phyloP scores from a whole-genome alignment of 192 early-diverging fungal genomes.

The Chytriomyces sp. region DNA sequence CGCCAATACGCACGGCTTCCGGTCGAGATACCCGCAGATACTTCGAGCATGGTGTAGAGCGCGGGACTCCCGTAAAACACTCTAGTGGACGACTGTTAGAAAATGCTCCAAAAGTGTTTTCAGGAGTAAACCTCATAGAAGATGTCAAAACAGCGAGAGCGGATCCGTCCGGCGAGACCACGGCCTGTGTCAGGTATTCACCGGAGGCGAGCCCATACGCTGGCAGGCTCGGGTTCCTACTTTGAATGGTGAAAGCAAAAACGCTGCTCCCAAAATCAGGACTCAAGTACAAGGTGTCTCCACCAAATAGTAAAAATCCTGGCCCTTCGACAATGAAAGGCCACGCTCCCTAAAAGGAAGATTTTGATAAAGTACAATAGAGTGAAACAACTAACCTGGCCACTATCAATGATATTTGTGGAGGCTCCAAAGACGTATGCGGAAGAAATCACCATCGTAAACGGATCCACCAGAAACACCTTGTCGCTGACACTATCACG shows the following conservation, averaged over 20 bases:
- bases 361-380: neutral
- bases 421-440: neutral
- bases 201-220: neutral
- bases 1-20: neutral
- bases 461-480: constrained; percentile 2
- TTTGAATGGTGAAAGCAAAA: constrained; percentile 13
- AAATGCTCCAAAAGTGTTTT: neutral
- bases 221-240: constrained; percentile 5
- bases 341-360: constrained; percentile 4
- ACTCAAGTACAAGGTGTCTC: constrained; percentile 21
- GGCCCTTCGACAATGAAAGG: constrained; percentile 1
- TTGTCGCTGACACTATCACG: neutral
- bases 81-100: neutral
- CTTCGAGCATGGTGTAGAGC: constrained; percentile 2
- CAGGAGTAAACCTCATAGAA: neutral
- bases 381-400: neutral
- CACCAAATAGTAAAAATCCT: constrained; percentile 8
- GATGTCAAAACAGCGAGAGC: constrained; percentile 15
- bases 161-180: constrained; percentile 2
- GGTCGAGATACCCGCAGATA: constrained; percentile 9
- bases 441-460: neutral
- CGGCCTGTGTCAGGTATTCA: constrained; percentile 15
- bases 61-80: constrained; percentile 9
- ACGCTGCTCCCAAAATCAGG: constrained; percentile 19
- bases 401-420: neutral